Percentiles rank a stretch among this genome's conserved stretches.
Conservation (phyloP, 257 asterid genomes). For the Primulina tabacum region DNA sequence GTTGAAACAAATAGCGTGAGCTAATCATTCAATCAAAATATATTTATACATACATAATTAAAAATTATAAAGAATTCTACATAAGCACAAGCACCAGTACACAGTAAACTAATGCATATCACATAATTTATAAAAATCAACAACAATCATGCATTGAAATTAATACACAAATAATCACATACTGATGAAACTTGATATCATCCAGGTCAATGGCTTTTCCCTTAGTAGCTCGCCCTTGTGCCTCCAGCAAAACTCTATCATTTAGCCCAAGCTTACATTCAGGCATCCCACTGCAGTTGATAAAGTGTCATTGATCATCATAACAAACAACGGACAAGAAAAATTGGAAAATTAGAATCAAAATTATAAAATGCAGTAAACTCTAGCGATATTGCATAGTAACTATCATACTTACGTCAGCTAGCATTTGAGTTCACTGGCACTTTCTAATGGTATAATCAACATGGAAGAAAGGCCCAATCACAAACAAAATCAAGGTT, state of each 20-base stretch:
- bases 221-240: slow-evolving; percentile 90
- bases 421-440: slow-evolving; percentile 3
- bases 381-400: slow-evolving; percentile 9
- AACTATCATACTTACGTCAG: slow-evolving; percentile 5
- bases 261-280: slow-evolving; percentile 99
- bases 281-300: slow-evolving; percentile 93
- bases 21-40: neutral
- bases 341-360: slow-evolving; percentile 1
- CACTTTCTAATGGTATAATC: neutral
- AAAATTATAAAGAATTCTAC: neutral
- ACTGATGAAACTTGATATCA: slow-evolving; percentile 99
- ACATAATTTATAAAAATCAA: slow-evolving; percentile 11
- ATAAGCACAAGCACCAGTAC: slow-evolving; percentile 5
- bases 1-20: slow-evolving; percentile 21
- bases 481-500: slow-evolving; percentile 13
- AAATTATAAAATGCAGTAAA: neutral
- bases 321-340: neutral
- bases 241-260: slow-evolving; percentile 93
- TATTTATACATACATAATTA: neutral
- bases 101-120: neutral
- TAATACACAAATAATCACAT: slow-evolving; percentile 33
- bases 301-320: slow-evolving; percentile 22
- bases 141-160: slow-evolving; percentile 3
- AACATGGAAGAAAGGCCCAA: neutral
- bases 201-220: slow-evolving; percentile 98